Evolutionary conservation across 129 eudicot genomes (phyloP).

Genomic region (Kitagawia praeruptora): DNA sequence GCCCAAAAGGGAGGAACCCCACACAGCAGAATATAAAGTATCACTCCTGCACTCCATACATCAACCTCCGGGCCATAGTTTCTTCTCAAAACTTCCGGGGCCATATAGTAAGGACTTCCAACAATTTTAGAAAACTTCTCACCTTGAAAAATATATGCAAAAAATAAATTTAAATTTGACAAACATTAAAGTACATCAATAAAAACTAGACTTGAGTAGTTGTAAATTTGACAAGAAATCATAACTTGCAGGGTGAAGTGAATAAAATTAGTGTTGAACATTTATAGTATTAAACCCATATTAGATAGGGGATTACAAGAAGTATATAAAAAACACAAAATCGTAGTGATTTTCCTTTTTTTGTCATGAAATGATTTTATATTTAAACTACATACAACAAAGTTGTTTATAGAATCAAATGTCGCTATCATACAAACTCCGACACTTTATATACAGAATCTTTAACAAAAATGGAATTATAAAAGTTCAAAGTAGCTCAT

Average conservation of each 20-base stretch:
- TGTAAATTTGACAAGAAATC: not conserved
- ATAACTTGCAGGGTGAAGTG: not conserved
- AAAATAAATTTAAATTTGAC: not conserved
- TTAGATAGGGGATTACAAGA: too few species aligned
- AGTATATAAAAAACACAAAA: too few species aligned
- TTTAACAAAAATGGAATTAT: too few species aligned
- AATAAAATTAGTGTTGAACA: not conserved
- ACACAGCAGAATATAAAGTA: constrained; percentile 76
- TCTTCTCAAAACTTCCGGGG: constrained; percentile 77
- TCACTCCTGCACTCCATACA: constrained; percentile 97
- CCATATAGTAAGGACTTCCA: constrained; percentile 94
- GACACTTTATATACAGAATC: too few species aligned
- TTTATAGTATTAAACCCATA: too few species aligned
- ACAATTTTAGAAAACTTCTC: constrained; percentile 89
- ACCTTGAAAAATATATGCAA: constrained; percentile 32
- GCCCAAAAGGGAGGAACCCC: constrained; percentile 99
- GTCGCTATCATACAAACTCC: too few species aligned
- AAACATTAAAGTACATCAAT: not conserved
- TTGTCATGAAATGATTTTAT: too few species aligned
- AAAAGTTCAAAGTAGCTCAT: too few species aligned
- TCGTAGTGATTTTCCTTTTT: too few species aligned
- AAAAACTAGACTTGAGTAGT: not conserved
- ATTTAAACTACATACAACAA: too few species aligned
- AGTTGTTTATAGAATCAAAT: too few species aligned
- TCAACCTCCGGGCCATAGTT: constrained; percentile 92